Conservation (phyloP, 1,284 basidiomycete species). For the Apiotrichum sp. region DNA sequence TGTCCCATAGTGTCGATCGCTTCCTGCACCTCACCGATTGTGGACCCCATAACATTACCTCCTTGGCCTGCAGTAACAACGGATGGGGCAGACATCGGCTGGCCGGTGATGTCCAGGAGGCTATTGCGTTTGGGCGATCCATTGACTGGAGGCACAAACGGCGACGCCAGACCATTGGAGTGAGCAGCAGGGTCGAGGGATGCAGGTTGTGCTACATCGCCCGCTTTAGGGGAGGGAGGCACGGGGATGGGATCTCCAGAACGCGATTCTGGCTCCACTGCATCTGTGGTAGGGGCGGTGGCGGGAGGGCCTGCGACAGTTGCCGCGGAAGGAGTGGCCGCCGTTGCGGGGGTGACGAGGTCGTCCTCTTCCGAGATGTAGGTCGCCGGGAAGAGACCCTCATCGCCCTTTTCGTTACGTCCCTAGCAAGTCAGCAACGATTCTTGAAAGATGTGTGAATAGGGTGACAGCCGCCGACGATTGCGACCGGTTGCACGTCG, state of each 20-base stretch:
- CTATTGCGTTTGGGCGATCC: constrained; percentile 9
- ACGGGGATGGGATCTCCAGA: constrained; percentile 2
- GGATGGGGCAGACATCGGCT: constrained; percentile 2
- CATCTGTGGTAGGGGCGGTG: neutral
- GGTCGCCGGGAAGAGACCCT: constrained; percentile 84
- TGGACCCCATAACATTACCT: constrained; percentile 63
- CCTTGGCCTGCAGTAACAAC: neutral
- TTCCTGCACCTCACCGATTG: constrained; percentile 78
- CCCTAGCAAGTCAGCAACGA: constrained; percentile 55
- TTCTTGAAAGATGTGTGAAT: too few species aligned
- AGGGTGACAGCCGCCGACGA: too few species aligned
- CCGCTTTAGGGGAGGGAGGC: constrained; percentile 1
- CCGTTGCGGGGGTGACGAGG: neutral
- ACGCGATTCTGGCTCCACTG: neutral
- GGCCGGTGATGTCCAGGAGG: constrained; percentile 13
- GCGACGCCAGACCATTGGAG: constrained; percentile 6
- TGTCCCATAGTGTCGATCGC: constrained; percentile 66
- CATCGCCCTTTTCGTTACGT: constrained; percentile 70
- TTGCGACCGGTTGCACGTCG: neutral
- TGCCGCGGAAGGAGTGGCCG: neutral
- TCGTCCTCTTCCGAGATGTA: constrained; percentile 61
- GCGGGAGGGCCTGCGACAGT: neutral
- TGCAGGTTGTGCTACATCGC: neutral
- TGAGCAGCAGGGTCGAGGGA: neutral
- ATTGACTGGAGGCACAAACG: neutral